These are phyloP conservation scores for Emmonsiellopsis sp. DNA, from an alignment of 2,329 filamentous ascomycete species.

Conservation along the genomic window DNA sequence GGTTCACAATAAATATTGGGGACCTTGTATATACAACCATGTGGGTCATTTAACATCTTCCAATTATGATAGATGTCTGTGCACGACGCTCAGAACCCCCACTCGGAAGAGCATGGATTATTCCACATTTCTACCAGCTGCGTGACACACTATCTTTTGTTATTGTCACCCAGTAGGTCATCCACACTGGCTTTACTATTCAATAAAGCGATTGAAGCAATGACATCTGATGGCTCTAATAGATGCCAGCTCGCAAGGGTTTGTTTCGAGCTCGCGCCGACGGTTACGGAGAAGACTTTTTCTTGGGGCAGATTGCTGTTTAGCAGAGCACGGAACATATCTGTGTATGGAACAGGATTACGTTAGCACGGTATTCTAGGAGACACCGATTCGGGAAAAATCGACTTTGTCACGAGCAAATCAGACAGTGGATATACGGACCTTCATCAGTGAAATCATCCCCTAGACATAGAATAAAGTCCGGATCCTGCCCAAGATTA, in stretches of 20 bases:
- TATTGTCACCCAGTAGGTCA: not conserved
- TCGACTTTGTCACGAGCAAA: not conserved
- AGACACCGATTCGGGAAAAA: constrained; percentile 10
- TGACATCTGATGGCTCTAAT: constrained; percentile 78
- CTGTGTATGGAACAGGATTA: constrained; percentile 26
- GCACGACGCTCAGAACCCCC: too few species aligned
- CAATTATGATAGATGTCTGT: too few species aligned
- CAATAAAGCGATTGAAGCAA: constrained; percentile 53
- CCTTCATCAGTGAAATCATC: constrained; percentile 98
- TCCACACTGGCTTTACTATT: constrained; percentile 32
- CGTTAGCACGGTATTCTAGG: not conserved
- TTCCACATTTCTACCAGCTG: too few species aligned
- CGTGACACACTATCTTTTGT: too few species aligned
- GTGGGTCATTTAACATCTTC: too few species aligned
- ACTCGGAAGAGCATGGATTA: too few species aligned
- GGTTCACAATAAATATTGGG: too few species aligned
- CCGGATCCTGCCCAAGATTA: constrained; percentile 50
- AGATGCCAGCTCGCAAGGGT: constrained; percentile 87
- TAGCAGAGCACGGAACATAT: constrained; percentile 74
- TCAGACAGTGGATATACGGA: constrained; percentile 30
- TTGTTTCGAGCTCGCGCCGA: constrained; percentile 84
- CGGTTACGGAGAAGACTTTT: constrained; percentile 81
- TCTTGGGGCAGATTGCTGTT: constrained; percentile 48
- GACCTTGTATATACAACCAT: too few species aligned
- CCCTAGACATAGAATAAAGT: constrained; percentile 83